Evolutionary conservation across 2,329 filamentous ascomycete species (phyloP).

Genomic region (Endoconidiophora laricicola): DNA sequence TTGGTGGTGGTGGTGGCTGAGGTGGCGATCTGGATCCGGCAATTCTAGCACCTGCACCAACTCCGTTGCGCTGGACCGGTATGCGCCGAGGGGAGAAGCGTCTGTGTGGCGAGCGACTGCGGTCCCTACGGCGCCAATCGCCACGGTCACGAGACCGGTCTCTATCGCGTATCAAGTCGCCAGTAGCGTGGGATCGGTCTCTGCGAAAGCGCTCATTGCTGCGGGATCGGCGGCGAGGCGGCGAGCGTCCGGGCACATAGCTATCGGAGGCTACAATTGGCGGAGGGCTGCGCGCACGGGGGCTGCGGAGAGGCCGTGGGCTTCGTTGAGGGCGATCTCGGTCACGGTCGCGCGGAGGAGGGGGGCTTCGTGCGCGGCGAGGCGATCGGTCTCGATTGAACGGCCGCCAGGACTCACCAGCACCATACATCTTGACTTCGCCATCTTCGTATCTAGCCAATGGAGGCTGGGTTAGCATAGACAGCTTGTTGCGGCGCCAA

Average conservation of each 20-base stretch:
- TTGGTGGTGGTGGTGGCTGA: background rate
- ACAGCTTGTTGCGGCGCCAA: background rate
- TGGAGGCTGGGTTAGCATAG: background rate
- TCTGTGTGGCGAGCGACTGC: slow-evolving; percentile 21
- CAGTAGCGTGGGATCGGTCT: slow-evolving; percentile 25
- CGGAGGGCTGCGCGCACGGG: slow-evolving; percentile 19
- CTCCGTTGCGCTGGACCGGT: slow-evolving; percentile 18
- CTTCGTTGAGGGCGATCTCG: slow-evolving; percentile 22
- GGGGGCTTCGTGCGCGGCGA: slow-evolving; percentile 21
- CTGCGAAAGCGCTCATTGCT: slow-evolving; percentile 27
- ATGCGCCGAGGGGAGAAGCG: slow-evolving; percentile 22
- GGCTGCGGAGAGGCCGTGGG: slow-evolving; percentile 16
- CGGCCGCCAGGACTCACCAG: slow-evolving; percentile 43
- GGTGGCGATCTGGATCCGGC: slow-evolving; percentile 16
- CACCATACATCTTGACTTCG: slow-evolving; percentile 44
- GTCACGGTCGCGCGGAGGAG: slow-evolving; percentile 10
- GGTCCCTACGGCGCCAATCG: slow-evolving; percentile 17
- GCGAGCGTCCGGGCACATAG: slow-evolving; percentile 29
- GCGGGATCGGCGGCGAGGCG: slow-evolving; percentile 24
- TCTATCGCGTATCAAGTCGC: slow-evolving; percentile 26
- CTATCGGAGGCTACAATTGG: slow-evolving; percentile 26
- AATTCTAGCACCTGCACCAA: slow-evolving; percentile 9
- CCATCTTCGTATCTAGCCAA: slow-evolving; percentile 39
- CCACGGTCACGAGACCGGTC: slow-evolving; percentile 8
- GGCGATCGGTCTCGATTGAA: slow-evolving; percentile 33